Conservation (phyloP, 1,139 yeast species). For the Yamadazyma buinensis region DNA sequence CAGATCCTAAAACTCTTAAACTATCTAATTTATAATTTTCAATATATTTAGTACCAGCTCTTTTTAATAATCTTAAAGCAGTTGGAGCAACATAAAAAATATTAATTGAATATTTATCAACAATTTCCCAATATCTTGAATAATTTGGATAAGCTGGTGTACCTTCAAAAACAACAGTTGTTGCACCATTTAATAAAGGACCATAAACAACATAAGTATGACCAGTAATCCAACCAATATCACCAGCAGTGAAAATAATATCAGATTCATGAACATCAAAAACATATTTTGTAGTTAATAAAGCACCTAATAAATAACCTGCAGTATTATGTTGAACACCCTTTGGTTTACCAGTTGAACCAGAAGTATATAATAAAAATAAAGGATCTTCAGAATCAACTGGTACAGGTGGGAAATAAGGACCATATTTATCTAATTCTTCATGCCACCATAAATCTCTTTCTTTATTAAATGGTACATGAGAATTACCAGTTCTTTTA, state of each 20-base stretch:
- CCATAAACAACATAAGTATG: conserved; percentile 83
- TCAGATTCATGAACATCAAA: conserved; percentile 76
- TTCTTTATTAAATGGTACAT: conserved; percentile 56
- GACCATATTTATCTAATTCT: conserved; percentile 63
- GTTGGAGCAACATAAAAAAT: conserved; percentile 92
- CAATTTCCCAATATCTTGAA: conserved; percentile 82
- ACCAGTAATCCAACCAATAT: conserved; percentile 88
- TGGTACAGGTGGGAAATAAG: conserved; percentile 59
- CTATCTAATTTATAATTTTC: conserved; percentile 63
- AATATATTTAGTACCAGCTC: conserved; percentile 72
- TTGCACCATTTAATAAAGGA: conserved; percentile 73
- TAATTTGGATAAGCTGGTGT: conserved; percentile 82
- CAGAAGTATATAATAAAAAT: conserved; percentile 63
- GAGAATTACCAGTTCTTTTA: conserved; percentile 67
- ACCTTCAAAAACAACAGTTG: conserved; percentile 81
- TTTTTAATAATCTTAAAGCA: conserved; percentile 74
- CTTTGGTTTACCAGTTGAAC: conserved; percentile 69
- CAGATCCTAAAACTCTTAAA: conserved; percentile 74
- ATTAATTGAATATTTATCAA: conserved; percentile 70
- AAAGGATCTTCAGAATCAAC: conserved; percentile 60
- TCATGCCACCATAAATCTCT: conserved; percentile 85
- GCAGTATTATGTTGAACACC: conserved; percentile 76
- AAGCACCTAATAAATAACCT: conserved; percentile 72
- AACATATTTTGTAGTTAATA: conserved; percentile 65
- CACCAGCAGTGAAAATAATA: conserved; percentile 78